Base-by-base conservation (phyloP, 306 rosid species). In the Glycine soja region DNA sequence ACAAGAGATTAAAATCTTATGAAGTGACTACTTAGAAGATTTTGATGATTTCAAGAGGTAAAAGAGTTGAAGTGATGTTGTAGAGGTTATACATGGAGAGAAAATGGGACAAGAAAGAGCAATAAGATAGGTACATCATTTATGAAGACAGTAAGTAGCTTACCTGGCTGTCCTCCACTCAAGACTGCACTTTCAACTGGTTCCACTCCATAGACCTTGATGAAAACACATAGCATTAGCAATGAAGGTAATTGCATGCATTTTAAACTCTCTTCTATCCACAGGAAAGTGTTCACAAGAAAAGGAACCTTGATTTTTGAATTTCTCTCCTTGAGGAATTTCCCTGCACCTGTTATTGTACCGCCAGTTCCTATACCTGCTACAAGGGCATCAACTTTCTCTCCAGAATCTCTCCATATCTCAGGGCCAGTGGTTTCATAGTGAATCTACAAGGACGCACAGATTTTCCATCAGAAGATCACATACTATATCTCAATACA, bases 381-480 rank as follows among this genome's bases (percentile, higher is more conserved):
- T 32, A 89, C 91, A 45, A 92, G 79, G 7, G 80, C 87, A 80
- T 91, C 95, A 62, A 92, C 90, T 85, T 87, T 87, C 30, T 89
- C 91, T 74, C 67, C 82, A 0, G 91, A 91, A 78, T 89, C 95
- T 86, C 89, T 92, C 97, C 97, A 91, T 82, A 89, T 89, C 86
- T 92, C 97, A 11, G 88, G 93, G 42, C 93, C 97, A 40, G 97
- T 91, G 78, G 95, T 88, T 74, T 90, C 92, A 40, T 92, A 92
- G 83, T 92, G 97, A 81, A 83, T 81, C 97, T 90, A 81, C 46
- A 78, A 72, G 46, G 62, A 76, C 70, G 16, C 11, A 24, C 47
- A 10, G 40, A 10, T 19, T 9, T 76, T 5, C 58, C 72, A 79
- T 54, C 8, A 10, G 18, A n/a, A 40, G 48, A 24, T 24, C 30